phyloP scores from a whole-genome alignment of 495 filamentous ascomycete genomes.

The Xylona heveae region DNA sequence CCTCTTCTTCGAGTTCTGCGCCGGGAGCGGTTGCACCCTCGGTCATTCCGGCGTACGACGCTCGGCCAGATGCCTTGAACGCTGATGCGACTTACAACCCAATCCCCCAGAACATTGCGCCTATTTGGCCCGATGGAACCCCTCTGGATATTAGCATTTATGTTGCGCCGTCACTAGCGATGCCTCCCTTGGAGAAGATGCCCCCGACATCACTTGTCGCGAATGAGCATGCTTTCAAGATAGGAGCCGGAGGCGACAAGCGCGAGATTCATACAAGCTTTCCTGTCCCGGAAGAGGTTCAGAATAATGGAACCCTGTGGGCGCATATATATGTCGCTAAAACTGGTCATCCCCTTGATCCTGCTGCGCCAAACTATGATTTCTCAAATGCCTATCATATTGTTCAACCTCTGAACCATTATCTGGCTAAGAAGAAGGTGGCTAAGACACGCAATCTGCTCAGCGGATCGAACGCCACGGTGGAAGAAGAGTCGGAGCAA shows the following conservation, averaged over 20 bases:
- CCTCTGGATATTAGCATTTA: slow-evolving; percentile 69
- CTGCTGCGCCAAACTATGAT: slow-evolving; percentile 47
- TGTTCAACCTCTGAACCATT: slow-evolving; percentile 64
- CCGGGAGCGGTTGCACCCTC: not conserved
- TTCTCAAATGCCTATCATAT: slow-evolving; percentile 59
- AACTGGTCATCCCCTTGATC: slow-evolving; percentile 53
- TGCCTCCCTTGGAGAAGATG: slow-evolving; percentile 39
- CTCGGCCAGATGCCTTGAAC: slow-evolving; percentile 35
- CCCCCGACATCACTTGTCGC: slow-evolving; percentile 39
- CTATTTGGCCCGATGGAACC: slow-evolving; percentile 71
- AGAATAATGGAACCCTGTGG: slow-evolving; percentile 85
- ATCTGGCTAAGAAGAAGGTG: slow-evolving; percentile 78
- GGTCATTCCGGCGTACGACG: slow-evolving; percentile 40
- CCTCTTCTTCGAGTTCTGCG: not conserved
- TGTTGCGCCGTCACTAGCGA: slow-evolving; percentile 49
- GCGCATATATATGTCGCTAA: slow-evolving; percentile 79
- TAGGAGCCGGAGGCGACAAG: slow-evolving; percentile 63
- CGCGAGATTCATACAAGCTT: slow-evolving; percentile 61
- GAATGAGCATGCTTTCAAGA: slow-evolving; percentile 58
- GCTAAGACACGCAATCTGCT: slow-evolving; percentile 81
- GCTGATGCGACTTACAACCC: slow-evolving; percentile 43
- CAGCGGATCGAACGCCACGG: slow-evolving; percentile 15
- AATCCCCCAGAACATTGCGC: slow-evolving; percentile 55
- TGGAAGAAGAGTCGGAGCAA: slow-evolving; percentile 25
- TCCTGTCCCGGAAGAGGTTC: slow-evolving; percentile 53